Percentiles rank a stretch among this genome's conserved stretches.
phyloP scores from a whole-genome alignment of 106 monocot species.

The Phalaenopsis aphrodite region DNA sequence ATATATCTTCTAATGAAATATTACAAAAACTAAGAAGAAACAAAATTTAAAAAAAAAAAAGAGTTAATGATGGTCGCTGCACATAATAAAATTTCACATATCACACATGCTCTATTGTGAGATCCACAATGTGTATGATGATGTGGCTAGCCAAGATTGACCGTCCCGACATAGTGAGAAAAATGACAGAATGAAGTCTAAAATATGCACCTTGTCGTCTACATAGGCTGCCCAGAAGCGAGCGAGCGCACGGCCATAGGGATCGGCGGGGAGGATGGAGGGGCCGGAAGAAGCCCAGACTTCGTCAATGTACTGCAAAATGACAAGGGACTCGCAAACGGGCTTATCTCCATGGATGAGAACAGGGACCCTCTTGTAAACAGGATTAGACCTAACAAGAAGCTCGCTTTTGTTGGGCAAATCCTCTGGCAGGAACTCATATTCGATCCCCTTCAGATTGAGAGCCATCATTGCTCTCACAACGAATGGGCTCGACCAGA shows the following conservation, averaged over 20 bases:
- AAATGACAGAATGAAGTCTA: background rate
- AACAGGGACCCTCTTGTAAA: constrained; percentile 30
- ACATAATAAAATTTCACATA: too few relatives aligned
- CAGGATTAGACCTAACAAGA: constrained; percentile 22
- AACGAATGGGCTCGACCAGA: constrained; percentile 18
- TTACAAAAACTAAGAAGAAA: too few relatives aligned
- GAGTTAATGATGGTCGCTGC: too few relatives aligned
- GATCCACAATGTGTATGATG: too few relatives aligned
- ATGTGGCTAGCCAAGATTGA: too few relatives aligned
- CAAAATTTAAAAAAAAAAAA: too few relatives aligned
- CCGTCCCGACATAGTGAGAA: too few relatives aligned
- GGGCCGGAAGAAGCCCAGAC: constrained; percentile 6
- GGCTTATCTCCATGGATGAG: constrained; percentile 23
- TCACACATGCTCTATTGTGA: too few relatives aligned
- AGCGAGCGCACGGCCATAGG: constrained; percentile 17
- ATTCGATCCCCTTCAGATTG: constrained; percentile 12
- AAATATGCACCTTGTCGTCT: constrained; percentile 17
- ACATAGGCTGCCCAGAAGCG: constrained; percentile 30
- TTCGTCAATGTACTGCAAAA: constrained; percentile 25
- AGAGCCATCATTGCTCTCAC: constrained; percentile 15
- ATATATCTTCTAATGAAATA: too few relatives aligned
- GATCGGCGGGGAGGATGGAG: constrained; percentile 9
- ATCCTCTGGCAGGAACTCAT: constrained; percentile 21
- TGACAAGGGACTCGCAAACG: constrained; percentile 20
- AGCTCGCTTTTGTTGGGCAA: constrained; percentile 16